Evolutionary conservation across 257 asterid genomes (phyloP).

Genomic region (Penstemon barbatus): DNA sequence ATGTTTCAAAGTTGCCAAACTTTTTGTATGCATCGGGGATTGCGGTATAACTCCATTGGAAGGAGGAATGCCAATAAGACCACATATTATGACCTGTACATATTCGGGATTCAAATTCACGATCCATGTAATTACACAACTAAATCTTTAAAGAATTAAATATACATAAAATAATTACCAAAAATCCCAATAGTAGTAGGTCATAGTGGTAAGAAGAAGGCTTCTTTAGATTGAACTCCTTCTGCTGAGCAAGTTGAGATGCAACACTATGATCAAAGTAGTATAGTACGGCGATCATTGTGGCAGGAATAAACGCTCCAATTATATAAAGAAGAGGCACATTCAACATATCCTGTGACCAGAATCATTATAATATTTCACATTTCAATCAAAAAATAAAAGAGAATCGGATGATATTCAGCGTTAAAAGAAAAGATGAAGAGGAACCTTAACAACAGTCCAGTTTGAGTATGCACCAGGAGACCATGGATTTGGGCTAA

Average conservation of each 20-base stretch:
- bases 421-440: not conserved
- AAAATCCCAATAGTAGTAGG: constrained; percentile 88
- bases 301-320: constrained; percentile 95
- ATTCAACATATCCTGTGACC: constrained; percentile 81
- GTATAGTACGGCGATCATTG: constrained; percentile 98
- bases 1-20: constrained; percentile 93
- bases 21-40: constrained; percentile 98
- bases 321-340: constrained; percentile 81
- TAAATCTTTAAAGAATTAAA: not conserved
- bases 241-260: constrained; percentile 94
- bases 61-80: constrained; percentile 97
- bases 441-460: constrained; percentile 88
- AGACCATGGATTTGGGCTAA: constrained; percentile 99
- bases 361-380: constrained; percentile 8
- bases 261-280: constrained; percentile 98
- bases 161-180: constrained; percentile 47
- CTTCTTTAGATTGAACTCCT: constrained; percentile 90
- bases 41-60: constrained; percentile 98
- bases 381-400: constrained; percentile 3
- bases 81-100: constrained; percentile 77
- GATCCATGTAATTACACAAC: constrained; percentile 8
- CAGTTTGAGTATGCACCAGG: constrained; percentile 91
- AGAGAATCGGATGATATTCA: not conserved
- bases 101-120: not conserved
- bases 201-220: constrained; percentile 95